Evolutionary conservation across 1,284 basidiomycete genomes (phyloP), one percentile per base, ranked within the genome.

Genomic region (Ustilago cynodontis): DNA sequence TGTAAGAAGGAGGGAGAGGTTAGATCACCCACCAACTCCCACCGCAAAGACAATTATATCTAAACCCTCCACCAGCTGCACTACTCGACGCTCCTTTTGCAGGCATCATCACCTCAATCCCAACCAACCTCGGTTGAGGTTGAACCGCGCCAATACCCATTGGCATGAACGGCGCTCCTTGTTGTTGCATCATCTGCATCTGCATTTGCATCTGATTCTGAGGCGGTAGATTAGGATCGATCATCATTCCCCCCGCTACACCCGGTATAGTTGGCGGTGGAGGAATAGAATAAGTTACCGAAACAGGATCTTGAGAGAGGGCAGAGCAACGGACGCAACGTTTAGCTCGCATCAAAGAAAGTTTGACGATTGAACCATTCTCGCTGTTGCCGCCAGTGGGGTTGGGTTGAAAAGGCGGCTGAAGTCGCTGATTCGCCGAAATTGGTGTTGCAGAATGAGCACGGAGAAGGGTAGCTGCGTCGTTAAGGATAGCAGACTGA

Each of bases 21-120:
- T 58, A 76, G 47, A 76, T 43, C 6, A 66, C 65, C 74, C 74
- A 77, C 74, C 74, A 77, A 29, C 20, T 8, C 0, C 74, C 74
- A 14, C 74, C 74, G 54, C 74, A 77, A 7, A 77, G 37, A 60
- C 74, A 77, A 22, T 2, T n/a, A 29, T 33, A 59, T 24, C 56
- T 65, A 41, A 70, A 74, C 7, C 20, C 7, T 14, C 56, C 52
- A 3, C 18, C 16, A n/a, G n/a, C n/a, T 4, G 22, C 45, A 26
- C 16, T 33, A 33, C 6, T 5, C 31, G 11, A 11, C 35, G 35
- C 35, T 13, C 35, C 31, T 9, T 22, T 26, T 1, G 14, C 24
- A 26, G 43, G 16, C 11, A n/a, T 16, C 29, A 29, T 26, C 20
- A 59, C 50, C 10, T 71, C 69, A 2, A 71, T 50, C 10, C 35